phyloP scores from a whole-genome alignment of 768 basidiomycete genomes.

The Russula foetens region DNA sequence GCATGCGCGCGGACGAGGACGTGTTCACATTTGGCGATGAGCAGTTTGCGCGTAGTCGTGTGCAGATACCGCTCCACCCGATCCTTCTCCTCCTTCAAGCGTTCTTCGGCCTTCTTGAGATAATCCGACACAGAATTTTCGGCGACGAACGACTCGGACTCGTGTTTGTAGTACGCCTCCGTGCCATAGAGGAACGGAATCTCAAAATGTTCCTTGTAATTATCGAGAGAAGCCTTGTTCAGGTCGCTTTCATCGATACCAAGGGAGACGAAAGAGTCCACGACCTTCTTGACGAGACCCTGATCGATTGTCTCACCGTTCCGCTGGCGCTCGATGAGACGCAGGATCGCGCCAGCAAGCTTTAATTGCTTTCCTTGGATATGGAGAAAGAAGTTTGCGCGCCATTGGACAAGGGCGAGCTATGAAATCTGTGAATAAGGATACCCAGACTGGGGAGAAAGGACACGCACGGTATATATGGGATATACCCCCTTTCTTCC shows the following conservation, averaged over 20 bases:
- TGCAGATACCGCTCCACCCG: conserved; percentile 92
- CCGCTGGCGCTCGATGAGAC: conserved; percentile 86
- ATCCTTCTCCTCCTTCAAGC: conserved; percentile 90
- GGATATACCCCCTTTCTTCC: conserved; percentile 91
- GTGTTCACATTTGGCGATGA: conserved; percentile 80
- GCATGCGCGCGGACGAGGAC: conserved; percentile 86
- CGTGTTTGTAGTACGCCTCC: conserved; percentile 84
- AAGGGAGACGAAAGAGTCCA: conserved; percentile 91
- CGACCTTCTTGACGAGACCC: conserved; percentile 85
- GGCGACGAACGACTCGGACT: conserved; percentile 85
- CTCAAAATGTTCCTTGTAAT: conserved; percentile 91
- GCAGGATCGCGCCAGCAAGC: conserved; percentile 79
- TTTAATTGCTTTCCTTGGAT: conserved; percentile 79
- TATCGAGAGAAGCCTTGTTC: conserved; percentile 87
- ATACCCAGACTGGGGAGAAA: background rate
- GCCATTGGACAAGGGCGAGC: conserved; percentile 98
- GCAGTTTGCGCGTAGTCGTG: conserved; percentile 75
- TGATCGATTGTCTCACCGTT: conserved; percentile 94
- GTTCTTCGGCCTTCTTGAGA: conserved; percentile 88
- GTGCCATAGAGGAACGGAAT: conserved; percentile 82
- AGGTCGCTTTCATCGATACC: conserved; percentile 89
- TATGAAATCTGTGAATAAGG: conserved; percentile 23
- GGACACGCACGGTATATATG: conserved; percentile 78
- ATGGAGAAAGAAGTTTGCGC: conserved; percentile 77
- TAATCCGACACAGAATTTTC: conserved; percentile 91